Conservation (phyloP, 805 yeast species). For the Candida tallmaniae region DNA sequence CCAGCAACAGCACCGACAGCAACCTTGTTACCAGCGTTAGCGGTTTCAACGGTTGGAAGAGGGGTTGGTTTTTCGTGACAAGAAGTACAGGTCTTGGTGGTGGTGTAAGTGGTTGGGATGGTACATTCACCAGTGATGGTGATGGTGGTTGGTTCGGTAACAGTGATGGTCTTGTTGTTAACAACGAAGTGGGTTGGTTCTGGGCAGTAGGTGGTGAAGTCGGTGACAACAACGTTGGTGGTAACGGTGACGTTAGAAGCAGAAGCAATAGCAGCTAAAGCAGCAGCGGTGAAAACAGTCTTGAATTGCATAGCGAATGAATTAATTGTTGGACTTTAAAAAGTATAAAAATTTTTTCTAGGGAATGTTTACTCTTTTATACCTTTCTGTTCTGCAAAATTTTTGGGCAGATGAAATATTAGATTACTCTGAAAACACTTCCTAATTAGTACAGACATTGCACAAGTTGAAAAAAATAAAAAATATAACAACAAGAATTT, state of each 20-base stretch:
- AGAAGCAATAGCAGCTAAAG: conserved; percentile 41
- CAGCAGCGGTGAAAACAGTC: conserved; percentile 31
- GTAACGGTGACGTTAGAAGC: conserved; percentile 46
- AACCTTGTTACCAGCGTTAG: conserved; percentile 36
- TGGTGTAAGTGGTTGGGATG: conserved; percentile 44
- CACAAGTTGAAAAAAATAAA: too few species aligned
- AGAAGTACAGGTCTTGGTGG: conserved; percentile 15
- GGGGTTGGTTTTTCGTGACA: conserved; percentile 12
- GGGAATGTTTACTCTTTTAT: conserved; percentile 2
- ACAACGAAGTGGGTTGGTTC: conserved; percentile 59
- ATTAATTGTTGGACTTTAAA: too few species aligned
- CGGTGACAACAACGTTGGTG: conserved; percentile 59
- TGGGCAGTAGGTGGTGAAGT: conserved; percentile 77
- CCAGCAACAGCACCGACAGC: conserved; percentile 50
- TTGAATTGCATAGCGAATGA: conserved; percentile 33
- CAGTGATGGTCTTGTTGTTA: conserved; percentile 68
- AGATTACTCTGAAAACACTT: too few species aligned
- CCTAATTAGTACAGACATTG: too few species aligned
- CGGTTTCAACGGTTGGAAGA: conserved; percentile 23
- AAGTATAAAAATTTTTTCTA: conserved; percentile 1
- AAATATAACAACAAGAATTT: too few species aligned
- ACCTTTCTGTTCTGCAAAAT: too few species aligned
- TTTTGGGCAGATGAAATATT: too few species aligned
- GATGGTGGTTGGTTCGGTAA: conserved; percentile 73
- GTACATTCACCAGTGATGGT: conserved; percentile 90